phyloP scores from a whole-genome alignment of 768 basidiomycete genomes.

The Russula compacta region DNA sequence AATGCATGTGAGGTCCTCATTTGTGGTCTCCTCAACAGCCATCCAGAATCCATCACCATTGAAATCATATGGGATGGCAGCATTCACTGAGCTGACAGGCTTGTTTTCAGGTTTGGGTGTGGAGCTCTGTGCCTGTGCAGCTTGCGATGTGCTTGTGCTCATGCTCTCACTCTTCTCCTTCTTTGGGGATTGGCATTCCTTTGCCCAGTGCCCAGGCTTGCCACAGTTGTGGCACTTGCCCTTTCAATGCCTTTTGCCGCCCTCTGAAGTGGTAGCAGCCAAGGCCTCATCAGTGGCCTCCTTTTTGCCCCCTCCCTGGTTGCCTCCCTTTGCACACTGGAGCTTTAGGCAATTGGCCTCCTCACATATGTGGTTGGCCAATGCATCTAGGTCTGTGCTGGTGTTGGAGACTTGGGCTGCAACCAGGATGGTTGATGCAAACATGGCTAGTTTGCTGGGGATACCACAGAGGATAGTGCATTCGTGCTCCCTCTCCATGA shows the following conservation, averaged over 20 bases:
- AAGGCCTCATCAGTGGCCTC: neutral
- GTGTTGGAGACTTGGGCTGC: neutral
- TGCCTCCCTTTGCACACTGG: neutral
- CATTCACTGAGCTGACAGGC: neutral
- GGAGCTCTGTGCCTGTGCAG: too few relatives aligned
- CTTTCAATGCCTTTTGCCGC: slow-evolving; percentile 6
- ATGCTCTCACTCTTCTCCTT: neutral
- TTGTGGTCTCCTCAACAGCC: neutral
- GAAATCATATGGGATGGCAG: neutral
- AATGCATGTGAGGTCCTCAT: too few relatives aligned
- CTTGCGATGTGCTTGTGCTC: too few relatives aligned
- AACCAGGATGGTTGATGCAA: neutral
- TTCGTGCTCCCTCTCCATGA: neutral
- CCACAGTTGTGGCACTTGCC: slow-evolving; percentile 1
- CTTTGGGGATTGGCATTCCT: neutral
- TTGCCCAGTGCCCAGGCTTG: neutral
- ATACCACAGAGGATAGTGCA: neutral
- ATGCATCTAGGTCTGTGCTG: neutral
- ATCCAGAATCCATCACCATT: neutral
- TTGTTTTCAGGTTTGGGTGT: neutral
- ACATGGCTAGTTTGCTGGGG: neutral
- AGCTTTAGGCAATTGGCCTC: neutral
- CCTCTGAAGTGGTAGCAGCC: neutral
- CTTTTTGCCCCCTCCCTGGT: neutral
- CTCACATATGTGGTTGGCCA: neutral